These are phyloP conservation scores for Rhizopus stolonifer DNA, from an alignment of 371 early-diverging fungal genomes.

Conservation along the genomic window DNA sequence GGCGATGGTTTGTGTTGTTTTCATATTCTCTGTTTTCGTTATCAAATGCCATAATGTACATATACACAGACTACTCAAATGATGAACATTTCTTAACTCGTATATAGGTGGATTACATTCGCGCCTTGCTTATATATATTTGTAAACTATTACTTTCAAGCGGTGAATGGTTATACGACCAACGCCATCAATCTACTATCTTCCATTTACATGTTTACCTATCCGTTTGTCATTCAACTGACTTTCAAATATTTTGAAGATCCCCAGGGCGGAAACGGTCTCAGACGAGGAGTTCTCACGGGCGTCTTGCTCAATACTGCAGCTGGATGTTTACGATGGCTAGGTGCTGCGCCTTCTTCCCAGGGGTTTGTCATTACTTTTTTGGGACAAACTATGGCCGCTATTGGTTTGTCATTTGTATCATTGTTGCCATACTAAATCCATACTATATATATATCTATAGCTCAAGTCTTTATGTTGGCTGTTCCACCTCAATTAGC, in stretches of 20 bases:
- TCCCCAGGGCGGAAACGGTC: slow-evolving; percentile 30
- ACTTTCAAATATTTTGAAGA: slow-evolving; percentile 46
- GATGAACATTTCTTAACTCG: not conserved
- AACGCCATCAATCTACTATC: slow-evolving; percentile 52
- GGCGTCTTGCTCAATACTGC: slow-evolving; percentile 46
- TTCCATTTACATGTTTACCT: slow-evolving; percentile 47
- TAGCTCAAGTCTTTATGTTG: slow-evolving; percentile 53
- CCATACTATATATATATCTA: not conserved
- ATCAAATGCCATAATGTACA: slow-evolving; percentile 39
- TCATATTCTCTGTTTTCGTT: slow-evolving; percentile 46
- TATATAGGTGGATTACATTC: slow-evolving; percentile 51
- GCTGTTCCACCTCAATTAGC: slow-evolving; percentile 51
- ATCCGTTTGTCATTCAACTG: slow-evolving; percentile 46
- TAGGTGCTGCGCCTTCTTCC: slow-evolving; percentile 42
- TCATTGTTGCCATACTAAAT: not conserved
- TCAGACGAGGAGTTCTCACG: slow-evolving; percentile 40
- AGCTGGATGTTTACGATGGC: slow-evolving; percentile 40
- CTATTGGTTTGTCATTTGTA: slow-evolving; percentile 29
- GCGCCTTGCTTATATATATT: slow-evolving; percentile 54
- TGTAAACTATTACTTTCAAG: slow-evolving; percentile 41
- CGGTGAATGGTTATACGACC: slow-evolving; percentile 20
- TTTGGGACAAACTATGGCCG: slow-evolving; percentile 49
- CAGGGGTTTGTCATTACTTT: slow-evolving; percentile 34
- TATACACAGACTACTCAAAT: not conserved
- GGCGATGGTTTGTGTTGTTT: slow-evolving; percentile 46